Percentiles rank a stretch among this genome's conserved stretches.
phyloP scores from a whole-genome alignment of 306 rosid genomes.

The Benincasa hispida region DNA sequence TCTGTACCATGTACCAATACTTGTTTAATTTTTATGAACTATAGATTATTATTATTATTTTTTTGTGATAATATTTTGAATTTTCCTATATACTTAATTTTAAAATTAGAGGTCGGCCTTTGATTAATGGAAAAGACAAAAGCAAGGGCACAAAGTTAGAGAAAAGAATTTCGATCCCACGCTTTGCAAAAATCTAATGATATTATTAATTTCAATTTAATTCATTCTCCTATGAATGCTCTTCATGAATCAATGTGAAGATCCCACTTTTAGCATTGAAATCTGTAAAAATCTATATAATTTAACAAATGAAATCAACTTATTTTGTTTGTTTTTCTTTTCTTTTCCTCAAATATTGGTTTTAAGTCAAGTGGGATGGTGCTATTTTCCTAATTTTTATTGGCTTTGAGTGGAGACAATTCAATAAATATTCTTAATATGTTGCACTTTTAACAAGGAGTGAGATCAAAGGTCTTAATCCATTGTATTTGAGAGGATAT shows the following conservation, averaged over 20 bases:
- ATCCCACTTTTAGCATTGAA: neutral
- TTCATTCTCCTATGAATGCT: neutral
- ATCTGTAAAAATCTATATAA: neutral
- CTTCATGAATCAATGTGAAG: neutral
- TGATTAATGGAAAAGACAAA: slow-evolving; percentile 8
- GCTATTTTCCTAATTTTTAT: neutral
- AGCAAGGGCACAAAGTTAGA: neutral
- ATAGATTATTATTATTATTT: neutral
- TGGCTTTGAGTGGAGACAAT: neutral
- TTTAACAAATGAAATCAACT: neutral
- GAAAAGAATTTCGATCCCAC: neutral
- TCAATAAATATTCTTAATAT: neutral
- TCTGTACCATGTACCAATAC: neutral
- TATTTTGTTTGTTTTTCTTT: neutral
- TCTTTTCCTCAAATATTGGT: neutral
- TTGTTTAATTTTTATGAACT: neutral
- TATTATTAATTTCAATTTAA: neutral
- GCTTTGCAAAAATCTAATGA: neutral
- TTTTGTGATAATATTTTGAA: neutral
- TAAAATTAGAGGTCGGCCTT: neutral
- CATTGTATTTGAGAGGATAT: neutral
- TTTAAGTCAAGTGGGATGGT: slow-evolving; percentile 1
- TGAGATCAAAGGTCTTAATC: neutral
- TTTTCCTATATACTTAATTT: neutral
- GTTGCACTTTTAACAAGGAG: neutral